Conservation (phyloP, 2,329 filamentous ascomycete genomes). For the Ilyonectria destructans region DNA sequence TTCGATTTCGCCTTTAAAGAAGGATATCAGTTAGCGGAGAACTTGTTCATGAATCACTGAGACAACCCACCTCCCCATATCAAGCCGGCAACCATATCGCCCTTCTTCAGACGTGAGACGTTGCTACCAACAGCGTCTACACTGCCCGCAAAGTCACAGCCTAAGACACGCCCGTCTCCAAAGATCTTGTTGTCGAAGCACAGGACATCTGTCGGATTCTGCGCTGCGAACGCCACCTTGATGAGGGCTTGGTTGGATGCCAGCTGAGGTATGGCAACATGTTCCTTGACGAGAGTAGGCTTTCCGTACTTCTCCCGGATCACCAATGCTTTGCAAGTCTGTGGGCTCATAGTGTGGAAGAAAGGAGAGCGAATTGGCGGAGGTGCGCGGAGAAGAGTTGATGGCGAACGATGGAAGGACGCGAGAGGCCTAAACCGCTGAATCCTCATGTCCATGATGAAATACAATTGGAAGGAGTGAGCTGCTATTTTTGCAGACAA, state of each 20-base stretch:
- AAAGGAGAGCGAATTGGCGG: no score
- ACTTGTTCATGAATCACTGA: background rate
- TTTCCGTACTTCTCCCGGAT: no score
- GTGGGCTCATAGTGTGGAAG: no score
- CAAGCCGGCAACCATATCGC: slow-evolving; percentile 39
- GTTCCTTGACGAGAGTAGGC: no score
- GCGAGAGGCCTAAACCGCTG: no score
- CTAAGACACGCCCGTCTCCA: slow-evolving; percentile 54
- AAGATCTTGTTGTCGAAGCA: slow-evolving; percentile 56
- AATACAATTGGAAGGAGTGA: no score
- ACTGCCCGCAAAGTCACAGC: slow-evolving; percentile 55
- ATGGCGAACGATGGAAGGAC: no score
- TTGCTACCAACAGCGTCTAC: slow-evolving; percentile 50
- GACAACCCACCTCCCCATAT: slow-evolving; percentile 48
- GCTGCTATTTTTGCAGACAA: no score
- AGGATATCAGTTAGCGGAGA: background rate
- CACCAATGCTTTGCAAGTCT: no score
- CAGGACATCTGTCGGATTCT: slow-evolving; percentile 51
- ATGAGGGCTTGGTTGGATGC: slow-evolving; percentile 35
- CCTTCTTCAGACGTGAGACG: slow-evolving; percentile 32
- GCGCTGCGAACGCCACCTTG: slow-evolving; percentile 38
- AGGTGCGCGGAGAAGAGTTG: no score
- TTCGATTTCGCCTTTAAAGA: slow-evolving; percentile 32
- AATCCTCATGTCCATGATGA: no score
- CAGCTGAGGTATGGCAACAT: background rate